phyloP scores from a whole-genome alignment of 192 early-diverging fungal species.

The Rhizophagus clarus region DNA sequence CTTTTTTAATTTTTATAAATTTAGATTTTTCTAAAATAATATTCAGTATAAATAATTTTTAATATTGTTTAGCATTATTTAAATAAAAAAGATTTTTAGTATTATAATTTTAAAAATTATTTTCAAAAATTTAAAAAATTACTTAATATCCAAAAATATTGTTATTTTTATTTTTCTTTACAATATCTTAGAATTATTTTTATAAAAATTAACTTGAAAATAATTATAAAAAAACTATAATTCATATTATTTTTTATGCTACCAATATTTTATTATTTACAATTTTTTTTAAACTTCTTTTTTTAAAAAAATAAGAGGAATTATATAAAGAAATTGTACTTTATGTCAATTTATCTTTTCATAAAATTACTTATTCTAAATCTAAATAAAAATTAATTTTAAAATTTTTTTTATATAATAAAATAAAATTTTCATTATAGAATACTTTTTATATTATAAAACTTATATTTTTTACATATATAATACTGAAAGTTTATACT shows the following conservation, averaged over 20 bases:
- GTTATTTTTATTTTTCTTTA: not conserved
- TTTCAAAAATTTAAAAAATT: conserved; percentile 10
- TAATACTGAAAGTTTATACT: no score
- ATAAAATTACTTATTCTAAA: not conserved
- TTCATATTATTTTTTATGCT: not conserved
- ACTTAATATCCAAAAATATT: not conserved
- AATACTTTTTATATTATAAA: no score
- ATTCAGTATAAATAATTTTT: no score
- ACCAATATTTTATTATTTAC: not conserved
- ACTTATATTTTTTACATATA: no score
- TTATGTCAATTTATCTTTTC: not conserved
- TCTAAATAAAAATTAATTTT: not conserved
- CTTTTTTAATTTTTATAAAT: no score
- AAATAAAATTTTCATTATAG: not conserved
- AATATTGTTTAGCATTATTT: not conserved
- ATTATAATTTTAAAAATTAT: conserved; percentile 12
- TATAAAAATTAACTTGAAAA: conserved; percentile 10
- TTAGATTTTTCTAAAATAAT: no score
- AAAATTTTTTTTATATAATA: not conserved
- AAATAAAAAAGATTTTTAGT: not conserved
- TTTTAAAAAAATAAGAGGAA: not conserved
- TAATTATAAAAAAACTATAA: not conserved
- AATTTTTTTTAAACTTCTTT: not conserved
- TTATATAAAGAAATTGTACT: no score
- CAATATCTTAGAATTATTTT: not conserved